Conservation (phyloP, 768 basidiomycete genomes). For the Mycena sanguinolenta region DNA sequence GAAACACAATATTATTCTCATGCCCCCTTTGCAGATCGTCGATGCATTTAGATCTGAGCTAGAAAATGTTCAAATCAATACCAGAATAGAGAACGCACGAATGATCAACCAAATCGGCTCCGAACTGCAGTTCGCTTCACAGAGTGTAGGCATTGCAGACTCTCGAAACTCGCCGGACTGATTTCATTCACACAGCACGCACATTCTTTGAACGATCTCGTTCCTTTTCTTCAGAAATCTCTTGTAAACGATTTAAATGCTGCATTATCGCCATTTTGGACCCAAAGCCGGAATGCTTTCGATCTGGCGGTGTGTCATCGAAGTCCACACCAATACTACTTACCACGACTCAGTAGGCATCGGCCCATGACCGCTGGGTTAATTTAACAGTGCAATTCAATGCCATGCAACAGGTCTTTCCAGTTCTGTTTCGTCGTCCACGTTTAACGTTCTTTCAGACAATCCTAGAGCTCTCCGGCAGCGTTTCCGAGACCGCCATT, state of each 20-base stretch:
- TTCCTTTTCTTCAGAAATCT: constrained; percentile 20
- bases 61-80: constrained; percentile 9
- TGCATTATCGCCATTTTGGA: constrained; percentile 24
- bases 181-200: constrained; percentile 29
- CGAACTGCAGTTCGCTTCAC: constrained; percentile 30
- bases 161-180: neutral
- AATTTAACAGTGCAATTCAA: constrained; percentile 41
- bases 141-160: constrained; percentile 23
- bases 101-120: constrained; percentile 20
- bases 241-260: constrained; percentile 22
- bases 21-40: constrained; percentile 7
- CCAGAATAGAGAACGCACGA: constrained; percentile 13
- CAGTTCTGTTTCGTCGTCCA: neutral
- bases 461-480: constrained; percentile 40
- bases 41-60: constrained; percentile 14
- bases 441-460: constrained; percentile 28
- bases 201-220: constrained; percentile 27
- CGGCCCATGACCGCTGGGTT: constrained; percentile 45
- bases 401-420: constrained; percentile 47
- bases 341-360: constrained; percentile 39
- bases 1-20: neutral
- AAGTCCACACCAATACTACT: neutral
- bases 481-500: constrained; percentile 40
- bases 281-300: constrained; percentile 24
- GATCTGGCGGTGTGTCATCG: constrained; percentile 24